Base-by-base conservation (phyloP, 148 eudicot species). In the Chenopodium suecicum region DNA sequence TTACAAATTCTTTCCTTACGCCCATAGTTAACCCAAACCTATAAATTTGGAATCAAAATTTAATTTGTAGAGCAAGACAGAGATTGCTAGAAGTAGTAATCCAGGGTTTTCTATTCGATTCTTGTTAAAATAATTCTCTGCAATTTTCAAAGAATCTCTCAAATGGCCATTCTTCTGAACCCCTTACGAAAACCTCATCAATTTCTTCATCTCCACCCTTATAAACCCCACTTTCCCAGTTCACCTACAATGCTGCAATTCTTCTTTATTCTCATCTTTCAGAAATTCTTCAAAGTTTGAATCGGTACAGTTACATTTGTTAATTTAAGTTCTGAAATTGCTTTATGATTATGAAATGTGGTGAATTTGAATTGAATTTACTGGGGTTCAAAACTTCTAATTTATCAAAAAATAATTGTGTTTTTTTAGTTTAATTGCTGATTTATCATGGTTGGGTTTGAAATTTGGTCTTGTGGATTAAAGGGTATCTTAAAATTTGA, bases 71-170 rank as follows among this genome's bases (percentile, higher is more conserved):
- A 10, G 23, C 17, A 22, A 41, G 67, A 58, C 44, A 41, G 25
- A 75, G 11, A 22, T 41, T 7, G n/a, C 31, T 9, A 11, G 37
- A 17, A 32, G 11, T 52, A 25, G 27, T 17, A 31, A 66, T n/a
- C 65, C 2, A 22, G 41, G 75, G 70, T 78, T 81, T 80, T 86
- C 44, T 83, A 83, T 83, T 77, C 88, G 19, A 86, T 76, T 34
- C 83, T 83, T 83, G 44, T 60, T 31, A 31, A 29, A 2, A 31
- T 34, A 74, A 20, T 23, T 65, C 73, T 3, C 41, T 11, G 37
- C 34, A 37, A 6, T 14, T 64, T 54, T 22, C 22, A 74, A 50
- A 74, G 76, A 79, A 74, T 79, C 75, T 68, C 62, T 56, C 37
- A 56, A 83, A 70, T 79, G 75, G 1, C 48, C 32, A 60, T 37